Percentiles rank a stretch among this genome's conserved stretches.
These are phyloP conservation scores for Mycosarcoma maydis DNA, from an alignment of 1,284 basidiomycete genomes.

Conservation along the genomic window DNA sequence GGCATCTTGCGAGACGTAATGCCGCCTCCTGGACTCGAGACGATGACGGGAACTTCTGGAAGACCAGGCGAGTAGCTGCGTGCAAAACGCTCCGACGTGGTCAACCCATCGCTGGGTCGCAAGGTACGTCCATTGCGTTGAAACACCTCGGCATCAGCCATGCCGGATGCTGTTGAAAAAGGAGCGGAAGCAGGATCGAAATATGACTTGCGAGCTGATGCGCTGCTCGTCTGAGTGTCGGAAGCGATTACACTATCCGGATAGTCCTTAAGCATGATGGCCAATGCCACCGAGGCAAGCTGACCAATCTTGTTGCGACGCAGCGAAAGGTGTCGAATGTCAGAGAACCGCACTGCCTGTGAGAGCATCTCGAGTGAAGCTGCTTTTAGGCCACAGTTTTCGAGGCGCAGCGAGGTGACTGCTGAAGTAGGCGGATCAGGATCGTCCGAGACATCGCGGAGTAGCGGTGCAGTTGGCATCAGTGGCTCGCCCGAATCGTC, in stretches of 20 bases:
- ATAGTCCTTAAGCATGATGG: conserved; percentile 58
- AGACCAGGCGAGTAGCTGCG: conserved; percentile 55
- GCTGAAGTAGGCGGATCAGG: conserved; percentile 38
- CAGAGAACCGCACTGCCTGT: conserved; percentile 56
- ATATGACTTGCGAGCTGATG: conserved; percentile 19
- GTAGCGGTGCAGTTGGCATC: conserved; percentile 56
- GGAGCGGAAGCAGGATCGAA: conserved; percentile 13
- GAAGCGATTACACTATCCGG: conserved; percentile 31
- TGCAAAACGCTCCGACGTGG: conserved; percentile 17
- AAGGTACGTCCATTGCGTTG: conserved; percentile 22
- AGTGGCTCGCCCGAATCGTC: conserved; percentile 61
- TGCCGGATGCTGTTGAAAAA: neutral
- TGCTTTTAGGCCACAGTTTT: conserved; percentile 58
- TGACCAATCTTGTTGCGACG: conserved; percentile 57
- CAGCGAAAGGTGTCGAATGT: conserved; percentile 61
- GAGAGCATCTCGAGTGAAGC: conserved; percentile 56
- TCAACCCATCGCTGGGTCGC: conserved; percentile 7
- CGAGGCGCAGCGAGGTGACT: conserved; percentile 59
- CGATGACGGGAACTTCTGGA: conserved; percentile 54
- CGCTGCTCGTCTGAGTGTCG: neutral
- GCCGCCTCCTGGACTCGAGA: conserved; percentile 57
- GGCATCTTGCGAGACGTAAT: conserved; percentile 55
- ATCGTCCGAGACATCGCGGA: conserved; percentile 44
- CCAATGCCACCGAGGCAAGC: conserved; percentile 43
- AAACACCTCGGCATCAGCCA: neutral